Evolutionary conservation across 176 grass and related monocot species (phyloP), one percentile per base, ranked within the genome.

Genomic region (Bolboschoenus planiculmis): DNA sequence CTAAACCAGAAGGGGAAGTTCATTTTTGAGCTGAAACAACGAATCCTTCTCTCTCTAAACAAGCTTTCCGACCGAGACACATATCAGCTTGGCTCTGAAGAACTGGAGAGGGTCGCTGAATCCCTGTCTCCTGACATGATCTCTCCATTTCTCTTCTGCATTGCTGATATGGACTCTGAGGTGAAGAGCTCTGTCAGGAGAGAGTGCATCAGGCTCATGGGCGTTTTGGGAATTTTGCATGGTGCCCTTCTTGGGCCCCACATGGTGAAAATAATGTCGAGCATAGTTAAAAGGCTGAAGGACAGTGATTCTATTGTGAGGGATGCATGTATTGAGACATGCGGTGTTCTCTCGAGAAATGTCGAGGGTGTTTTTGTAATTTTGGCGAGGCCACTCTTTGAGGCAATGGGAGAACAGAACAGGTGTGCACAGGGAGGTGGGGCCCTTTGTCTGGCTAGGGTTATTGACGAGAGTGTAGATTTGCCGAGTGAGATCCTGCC

Each of bases 1-100:
- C 70, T 85, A 20, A 89, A 85, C 9, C 85, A 79, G 14, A 97
- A 94, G 44, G 87, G 89, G 39, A 95, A 95, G 83, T 66, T 87
- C 0, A 58, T 88, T 16, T 95, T 99, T 66, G 96, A 93, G 83
- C 78, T 99, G 33, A 99, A 99, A 88, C 92, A 95, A 75, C 92
- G 73, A 78, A 80, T 95, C 60, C 81, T 91, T 3, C 82, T 91
- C 1, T 88, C 96, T 74, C 85, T 99, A 10, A 95, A 99, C 85
- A 99, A 99, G 89, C 90, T 99, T 21, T 89, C 83, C 0, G 96
- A 99, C 31, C 24, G 96, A 64, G 96, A 99, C 89, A 95, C 92
- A 1, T 92, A 99, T 56, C 96, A 93, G 84, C 88, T 99, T 60
- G 96, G 91, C 9, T 64, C 89, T 20, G 62, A 80, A 46, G 96